Evolutionary conservation across 1,139 yeast species (phyloP).

Genomic region (Wickerhamiella pararugosa): DNA sequence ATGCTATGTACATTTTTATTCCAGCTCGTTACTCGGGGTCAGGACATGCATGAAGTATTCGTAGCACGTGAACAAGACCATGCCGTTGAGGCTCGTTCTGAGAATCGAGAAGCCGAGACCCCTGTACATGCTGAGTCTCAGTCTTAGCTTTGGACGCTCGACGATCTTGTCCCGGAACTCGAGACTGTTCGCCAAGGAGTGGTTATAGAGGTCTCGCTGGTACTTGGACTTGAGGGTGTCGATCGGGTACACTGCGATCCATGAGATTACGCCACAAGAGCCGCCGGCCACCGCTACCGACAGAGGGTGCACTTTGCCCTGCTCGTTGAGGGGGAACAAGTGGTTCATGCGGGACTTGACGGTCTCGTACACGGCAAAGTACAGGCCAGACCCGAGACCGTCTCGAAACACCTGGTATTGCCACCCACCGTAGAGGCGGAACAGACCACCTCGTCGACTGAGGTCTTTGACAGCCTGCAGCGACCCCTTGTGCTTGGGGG

Average conservation of each 20-base stretch:
- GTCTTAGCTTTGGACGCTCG: slow-evolving; percentile 13
- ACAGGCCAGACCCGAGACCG: slow-evolving; percentile 54
- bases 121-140: slow-evolving; percentile 37
- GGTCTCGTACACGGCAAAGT: slow-evolving; percentile 63
- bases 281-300: slow-evolving; percentile 61
- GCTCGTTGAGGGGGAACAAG: slow-evolving; percentile 18
- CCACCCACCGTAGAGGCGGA: slow-evolving; percentile 61
- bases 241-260: slow-evolving; percentile 63
- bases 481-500: slow-evolving; percentile 23
- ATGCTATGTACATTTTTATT: too few relatives aligned
- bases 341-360: slow-evolving; percentile 29
- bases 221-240: slow-evolving; percentile 65
- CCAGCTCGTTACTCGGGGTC: neutral
- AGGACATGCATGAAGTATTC: slow-evolving; percentile 33
- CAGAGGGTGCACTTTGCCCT: slow-evolving; percentile 25
- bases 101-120: slow-evolving; percentile 64
- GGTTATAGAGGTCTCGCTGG: slow-evolving; percentile 59
- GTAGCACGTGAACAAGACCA: slow-evolving; percentile 60
- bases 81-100: slow-evolving; percentile 56
- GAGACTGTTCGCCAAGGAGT: slow-evolving; percentile 33
- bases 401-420: slow-evolving; percentile 52
- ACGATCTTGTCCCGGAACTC: slow-evolving; percentile 16
- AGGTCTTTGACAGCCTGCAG: slow-evolving; percentile 37
- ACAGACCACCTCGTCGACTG: slow-evolving; percentile 39
- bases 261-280: slow-evolving; percentile 54